Evolutionary conservation across 768 basidiomycete species (phyloP).

Genomic region (Boletus speciosus): DNA sequence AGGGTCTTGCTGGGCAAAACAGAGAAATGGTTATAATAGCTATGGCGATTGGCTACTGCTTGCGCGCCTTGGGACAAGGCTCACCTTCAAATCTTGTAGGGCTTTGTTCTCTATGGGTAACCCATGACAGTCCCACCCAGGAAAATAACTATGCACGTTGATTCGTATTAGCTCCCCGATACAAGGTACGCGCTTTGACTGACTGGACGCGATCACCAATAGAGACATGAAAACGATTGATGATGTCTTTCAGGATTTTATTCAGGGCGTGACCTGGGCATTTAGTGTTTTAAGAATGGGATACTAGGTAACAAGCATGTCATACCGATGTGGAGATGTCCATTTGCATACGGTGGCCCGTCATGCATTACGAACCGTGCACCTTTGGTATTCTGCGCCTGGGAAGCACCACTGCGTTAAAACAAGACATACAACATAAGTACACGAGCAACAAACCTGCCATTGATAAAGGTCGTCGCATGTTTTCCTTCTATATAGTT

Average conservation of each 20-base stretch:
- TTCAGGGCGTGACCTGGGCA: conserved; percentile 87
- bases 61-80: conserved; percentile 12
- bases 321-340: conserved; percentile 90
- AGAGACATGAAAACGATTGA: conserved; percentile 82
- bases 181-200: conserved; percentile 26
- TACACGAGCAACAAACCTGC: conserved; percentile 53
- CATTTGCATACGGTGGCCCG: conserved; percentile 97
- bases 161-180: background rate
- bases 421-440: background rate
- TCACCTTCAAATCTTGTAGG: conserved; percentile 67
- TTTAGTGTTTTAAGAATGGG: background rate
- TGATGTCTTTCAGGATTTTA: conserved; percentile 94
- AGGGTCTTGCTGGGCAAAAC: conserved; percentile 47
- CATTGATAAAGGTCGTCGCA: conserved; percentile 73
- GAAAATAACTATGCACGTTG: conserved; percentile 65
- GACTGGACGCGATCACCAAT: conserved; percentile 80
- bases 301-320: background rate
- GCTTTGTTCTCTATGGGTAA: conserved; percentile 97
- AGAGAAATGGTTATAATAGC: background rate
- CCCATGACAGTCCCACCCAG: conserved; percentile 98
- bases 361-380: conserved; percentile 86
- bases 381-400: conserved; percentile 66
- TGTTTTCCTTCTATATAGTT: conserved; percentile 54
- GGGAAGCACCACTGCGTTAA: background rate
- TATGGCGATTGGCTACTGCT: background rate